A percentile compares a stretch with the other conserved stretches of the same genome.
These are phyloP conservation scores for Colletotrichum somersetense DNA, from an alignment of 2,329 filamentous ascomycete genomes.

Conservation along the genomic window DNA sequence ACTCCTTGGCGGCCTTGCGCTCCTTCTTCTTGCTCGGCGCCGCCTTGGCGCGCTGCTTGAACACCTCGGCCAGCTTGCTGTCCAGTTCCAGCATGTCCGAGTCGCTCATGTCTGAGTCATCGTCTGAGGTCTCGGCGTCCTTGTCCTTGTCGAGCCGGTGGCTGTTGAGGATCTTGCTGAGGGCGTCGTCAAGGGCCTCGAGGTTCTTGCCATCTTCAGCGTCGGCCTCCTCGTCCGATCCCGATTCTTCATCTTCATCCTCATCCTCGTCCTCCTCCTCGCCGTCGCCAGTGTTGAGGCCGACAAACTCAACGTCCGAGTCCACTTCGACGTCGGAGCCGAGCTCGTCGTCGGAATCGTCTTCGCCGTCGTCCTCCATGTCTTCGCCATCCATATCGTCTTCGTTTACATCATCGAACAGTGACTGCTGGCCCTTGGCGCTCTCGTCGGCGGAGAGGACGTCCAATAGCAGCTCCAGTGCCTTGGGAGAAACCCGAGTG, in stretches of 20 bases:
- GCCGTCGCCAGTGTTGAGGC: conserved; percentile 56
- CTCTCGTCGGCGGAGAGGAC: conserved; percentile 85
- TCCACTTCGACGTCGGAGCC: conserved; percentile 61
- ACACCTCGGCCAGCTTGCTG: conserved; percentile 84
- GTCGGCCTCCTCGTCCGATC: conserved; percentile 57
- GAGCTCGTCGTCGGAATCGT: conserved; percentile 57
- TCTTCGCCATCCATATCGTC: conserved; percentile 57
- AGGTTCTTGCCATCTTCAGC: conserved; percentile 59
- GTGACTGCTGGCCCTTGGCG: conserved; percentile 83
- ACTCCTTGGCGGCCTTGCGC: conserved; percentile 88
- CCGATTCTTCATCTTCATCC: conserved; percentile 58
- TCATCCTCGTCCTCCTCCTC: conserved; percentile 57
- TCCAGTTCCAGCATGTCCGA: conserved; percentile 95
- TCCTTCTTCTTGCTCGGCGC: conserved; percentile 81
- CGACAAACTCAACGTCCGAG: conserved; percentile 64
- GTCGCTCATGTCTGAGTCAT: conserved; percentile 90
- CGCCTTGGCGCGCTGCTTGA: conserved; percentile 78
- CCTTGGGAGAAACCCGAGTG: conserved; percentile 77
- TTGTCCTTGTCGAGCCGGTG: conserved; percentile 72
- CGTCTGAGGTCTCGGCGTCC: conserved; percentile 67
- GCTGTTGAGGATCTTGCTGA: conserved; percentile 83
- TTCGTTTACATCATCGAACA: conserved; percentile 78
- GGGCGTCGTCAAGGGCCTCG: conserved; percentile 75
- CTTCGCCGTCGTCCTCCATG: conserved; percentile 56
- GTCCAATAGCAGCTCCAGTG: conserved; percentile 74